Conservation (phyloP, 2,329 filamentous ascomycete species). For the Allantophomopsis cytisporea region DNA sequence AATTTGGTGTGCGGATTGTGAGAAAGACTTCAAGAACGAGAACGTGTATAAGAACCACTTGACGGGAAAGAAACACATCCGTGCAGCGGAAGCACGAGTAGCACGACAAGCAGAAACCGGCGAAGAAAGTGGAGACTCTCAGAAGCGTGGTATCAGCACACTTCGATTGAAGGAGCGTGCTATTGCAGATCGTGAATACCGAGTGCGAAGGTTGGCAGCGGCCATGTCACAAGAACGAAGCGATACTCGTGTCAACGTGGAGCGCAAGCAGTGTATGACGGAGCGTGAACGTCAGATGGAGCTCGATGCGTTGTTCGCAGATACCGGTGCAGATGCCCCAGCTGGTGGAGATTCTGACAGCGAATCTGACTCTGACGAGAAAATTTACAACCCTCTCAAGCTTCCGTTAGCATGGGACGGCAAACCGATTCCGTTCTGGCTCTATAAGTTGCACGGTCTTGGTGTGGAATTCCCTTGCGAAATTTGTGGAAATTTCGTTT, state of each 20-base stretch:
- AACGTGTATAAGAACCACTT: constrained; percentile 89
- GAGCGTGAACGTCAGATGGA: constrained; percentile 92
- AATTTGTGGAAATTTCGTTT: constrained; percentile 97
- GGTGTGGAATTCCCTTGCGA: constrained; percentile 94
- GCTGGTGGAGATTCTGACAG: constrained; percentile 39
- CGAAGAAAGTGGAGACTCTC: constrained; percentile 10
- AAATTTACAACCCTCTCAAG: constrained; percentile 93
- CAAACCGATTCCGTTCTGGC: constrained; percentile 97
- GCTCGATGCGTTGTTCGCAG: constrained; percentile 69
- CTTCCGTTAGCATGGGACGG: constrained; percentile 95
- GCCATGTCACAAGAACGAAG: constrained; percentile 78
- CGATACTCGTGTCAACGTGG: constrained; percentile 87
- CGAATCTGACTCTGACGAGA: constrained; percentile 67
- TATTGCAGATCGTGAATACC: constrained; percentile 78
- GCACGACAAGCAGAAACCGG: constrained; percentile 27
- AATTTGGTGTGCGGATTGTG: constrained; percentile 82
- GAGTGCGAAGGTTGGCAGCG: constrained; percentile 65
- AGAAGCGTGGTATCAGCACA: constrained; percentile 17
- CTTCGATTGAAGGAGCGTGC: constrained; percentile 69
- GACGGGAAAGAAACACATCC: constrained; percentile 83
- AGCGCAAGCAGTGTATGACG: constrained; percentile 95
- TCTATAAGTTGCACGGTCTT: constrained; percentile 91
- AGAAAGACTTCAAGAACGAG: constrained; percentile 90
- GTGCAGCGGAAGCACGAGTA: constrained; percentile 57
- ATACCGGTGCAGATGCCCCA: constrained; percentile 27